phyloP scores from a whole-genome alignment of 176 grass and related monocot genomes.

The Saccharum officinarum region DNA sequence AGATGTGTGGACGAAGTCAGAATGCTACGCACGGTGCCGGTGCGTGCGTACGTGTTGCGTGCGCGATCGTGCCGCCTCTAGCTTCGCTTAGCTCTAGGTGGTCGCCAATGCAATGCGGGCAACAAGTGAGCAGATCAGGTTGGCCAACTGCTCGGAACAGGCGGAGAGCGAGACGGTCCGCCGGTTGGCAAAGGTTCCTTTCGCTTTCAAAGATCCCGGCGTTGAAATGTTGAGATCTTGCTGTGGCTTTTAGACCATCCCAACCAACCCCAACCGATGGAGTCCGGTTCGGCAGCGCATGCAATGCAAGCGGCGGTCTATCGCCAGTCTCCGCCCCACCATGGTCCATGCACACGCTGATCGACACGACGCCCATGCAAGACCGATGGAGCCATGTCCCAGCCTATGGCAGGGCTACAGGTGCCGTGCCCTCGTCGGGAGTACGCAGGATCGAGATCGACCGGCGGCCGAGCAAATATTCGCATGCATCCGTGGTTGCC shows the following conservation, averaged over 20 bases:
- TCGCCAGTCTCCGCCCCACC: background rate
- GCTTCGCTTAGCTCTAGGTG: background rate
- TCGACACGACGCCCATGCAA: background rate
- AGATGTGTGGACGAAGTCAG: constrained; percentile 6
- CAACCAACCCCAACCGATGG: background rate
- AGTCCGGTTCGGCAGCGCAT: constrained; percentile 15
- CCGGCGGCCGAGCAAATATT: background rate
- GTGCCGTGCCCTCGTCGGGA: background rate
- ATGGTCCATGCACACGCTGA: background rate
- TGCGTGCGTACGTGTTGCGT: background rate
- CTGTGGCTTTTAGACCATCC: background rate
- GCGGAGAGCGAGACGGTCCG: background rate
- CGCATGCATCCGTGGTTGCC: background rate
- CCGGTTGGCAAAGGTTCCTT: background rate
- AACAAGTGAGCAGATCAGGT: constrained; percentile 26
- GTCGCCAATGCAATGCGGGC: background rate
- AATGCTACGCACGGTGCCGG: background rate
- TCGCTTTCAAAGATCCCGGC: constrained; percentile 19
- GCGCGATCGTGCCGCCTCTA: background rate
- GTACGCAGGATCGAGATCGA: background rate
- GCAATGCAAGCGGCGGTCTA: background rate
- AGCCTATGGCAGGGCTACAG: background rate
- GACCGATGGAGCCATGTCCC: background rate
- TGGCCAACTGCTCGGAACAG: constrained; percentile 15
- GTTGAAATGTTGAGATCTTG: constrained; percentile 7